These are phyloP conservation scores for Botrytis squamosa DNA, from an alignment of 2,329 filamentous ascomycete species.

Conservation along the genomic window DNA sequence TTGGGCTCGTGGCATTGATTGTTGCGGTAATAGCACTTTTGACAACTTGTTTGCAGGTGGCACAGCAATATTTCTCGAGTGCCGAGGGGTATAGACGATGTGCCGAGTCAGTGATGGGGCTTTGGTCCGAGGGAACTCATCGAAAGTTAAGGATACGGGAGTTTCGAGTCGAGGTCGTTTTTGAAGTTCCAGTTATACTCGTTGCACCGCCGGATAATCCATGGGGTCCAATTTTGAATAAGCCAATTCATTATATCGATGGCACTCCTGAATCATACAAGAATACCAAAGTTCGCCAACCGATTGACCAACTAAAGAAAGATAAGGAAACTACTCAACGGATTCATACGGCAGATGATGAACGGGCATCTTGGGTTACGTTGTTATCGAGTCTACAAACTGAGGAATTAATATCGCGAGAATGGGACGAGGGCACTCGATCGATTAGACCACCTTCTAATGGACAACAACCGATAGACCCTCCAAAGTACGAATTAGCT, in stretches of 20 bases:
- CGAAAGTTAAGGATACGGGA: constrained; percentile 37
- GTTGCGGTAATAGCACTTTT: constrained; percentile 41
- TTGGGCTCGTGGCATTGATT: constrained; percentile 39
- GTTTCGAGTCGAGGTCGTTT: constrained; percentile 42
- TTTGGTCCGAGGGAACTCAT: constrained; percentile 38
- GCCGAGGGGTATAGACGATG: constrained; percentile 40
- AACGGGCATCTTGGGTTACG: constrained; percentile 54
- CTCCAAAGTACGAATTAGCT: constrained; percentile 31
- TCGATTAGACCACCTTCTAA: constrained; percentile 11
- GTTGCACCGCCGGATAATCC: constrained; percentile 34
- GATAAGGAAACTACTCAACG: constrained; percentile 25
- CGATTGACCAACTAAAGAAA: constrained; percentile 14
- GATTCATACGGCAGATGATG: constrained; percentile 56
- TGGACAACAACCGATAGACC: neutral
- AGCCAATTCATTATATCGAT: constrained; percentile 33
- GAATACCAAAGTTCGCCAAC: constrained; percentile 29
- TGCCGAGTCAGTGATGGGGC: constrained; percentile 37
- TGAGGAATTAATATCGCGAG: constrained; percentile 50
- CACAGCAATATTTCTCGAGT: constrained; percentile 43
- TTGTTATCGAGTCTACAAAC: constrained; percentile 51
- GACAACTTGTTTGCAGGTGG: constrained; percentile 38
- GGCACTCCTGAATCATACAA: constrained; percentile 32
- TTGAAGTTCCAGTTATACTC: constrained; percentile 41
- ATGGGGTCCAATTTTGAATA: constrained; percentile 32
- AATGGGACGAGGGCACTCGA: constrained; percentile 41